phyloP scores from a whole-genome alignment of 106 monocot genomes.

The Allium cepa region DNA sequence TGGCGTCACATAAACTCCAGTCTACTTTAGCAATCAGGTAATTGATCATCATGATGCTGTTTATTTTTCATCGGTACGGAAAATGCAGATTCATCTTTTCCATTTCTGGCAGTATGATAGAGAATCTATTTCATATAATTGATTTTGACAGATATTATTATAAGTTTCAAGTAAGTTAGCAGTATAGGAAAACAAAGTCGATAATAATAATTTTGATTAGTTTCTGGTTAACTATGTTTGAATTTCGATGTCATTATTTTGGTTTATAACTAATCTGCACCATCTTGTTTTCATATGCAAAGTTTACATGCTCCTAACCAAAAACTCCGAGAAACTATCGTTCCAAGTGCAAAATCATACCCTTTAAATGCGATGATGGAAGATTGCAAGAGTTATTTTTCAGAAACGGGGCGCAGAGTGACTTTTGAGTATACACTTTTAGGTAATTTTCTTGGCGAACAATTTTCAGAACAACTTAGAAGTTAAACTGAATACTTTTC shows the following conservation, averaged over 20 bases:
- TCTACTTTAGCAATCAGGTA: constrained; percentile 96
- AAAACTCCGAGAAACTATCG: constrained; percentile 67
- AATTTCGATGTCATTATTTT: no score
- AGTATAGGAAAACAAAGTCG: no score
- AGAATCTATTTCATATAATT: no score
- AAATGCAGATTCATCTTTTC: no score
- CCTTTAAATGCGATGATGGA: constrained; percentile 71
- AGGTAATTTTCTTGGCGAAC: constrained; percentile 21
- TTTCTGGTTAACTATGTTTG: no score
- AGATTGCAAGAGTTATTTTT: constrained; percentile 84
- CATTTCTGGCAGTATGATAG: no score
- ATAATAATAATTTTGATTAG: no score
- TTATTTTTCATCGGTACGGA: no score
- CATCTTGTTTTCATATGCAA: constrained; percentile 2
- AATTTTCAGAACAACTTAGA: neutral
- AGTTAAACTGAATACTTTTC: no score
- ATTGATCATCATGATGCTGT: no score
- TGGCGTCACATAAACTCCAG: constrained; percentile 93
- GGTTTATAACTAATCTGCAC: neutral
- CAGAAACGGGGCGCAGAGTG: constrained; percentile 74
- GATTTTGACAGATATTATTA: no score
- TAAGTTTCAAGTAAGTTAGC: no score
- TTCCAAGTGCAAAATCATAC: constrained; percentile 90
- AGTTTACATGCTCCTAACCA: constrained; percentile 97
- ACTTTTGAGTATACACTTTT: constrained; percentile 91